phyloP scores from a whole-genome alignment of 768 basidiomycete species.

The Kwoniella heveanensis region DNA sequence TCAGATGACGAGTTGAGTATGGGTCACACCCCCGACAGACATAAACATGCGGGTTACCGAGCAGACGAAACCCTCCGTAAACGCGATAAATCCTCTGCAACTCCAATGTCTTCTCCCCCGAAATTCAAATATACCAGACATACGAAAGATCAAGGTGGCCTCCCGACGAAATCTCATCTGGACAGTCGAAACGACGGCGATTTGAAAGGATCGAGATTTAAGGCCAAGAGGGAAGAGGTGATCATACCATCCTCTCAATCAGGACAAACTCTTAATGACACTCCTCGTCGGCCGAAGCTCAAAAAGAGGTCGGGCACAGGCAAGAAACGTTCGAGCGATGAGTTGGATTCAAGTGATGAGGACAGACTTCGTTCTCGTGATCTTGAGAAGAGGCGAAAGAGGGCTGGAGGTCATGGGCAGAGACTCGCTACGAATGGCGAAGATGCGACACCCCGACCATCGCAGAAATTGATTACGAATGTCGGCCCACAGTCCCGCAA shows the following conservation, averaged over 20 bases:
- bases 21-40: constrained; percentile 10
- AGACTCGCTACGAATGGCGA: background rate
- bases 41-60: constrained; percentile 5
- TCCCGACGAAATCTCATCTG: background rate
- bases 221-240: background rate
- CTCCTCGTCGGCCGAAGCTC: background rate
- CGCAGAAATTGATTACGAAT: background rate
- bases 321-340: constrained; percentile 7
- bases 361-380: background rate
- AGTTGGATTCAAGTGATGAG: background rate
- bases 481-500: background rate
- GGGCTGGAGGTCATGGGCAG: background rate
- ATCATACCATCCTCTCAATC: background rate
- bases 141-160: background rate
- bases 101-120: background rate
- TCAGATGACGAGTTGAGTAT: constrained; percentile 15
- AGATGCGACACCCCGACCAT: background rate
- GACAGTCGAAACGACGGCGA: background rate
- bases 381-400: background rate
- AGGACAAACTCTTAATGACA: background rate
- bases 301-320: background rate
- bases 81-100: background rate
- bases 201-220: background rate
- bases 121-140: background rate
- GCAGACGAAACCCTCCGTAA: background rate